Evolutionary conservation across 495 filamentous ascomycete species (phyloP).

Genomic region (Hypoxylon fragiforme): DNA sequence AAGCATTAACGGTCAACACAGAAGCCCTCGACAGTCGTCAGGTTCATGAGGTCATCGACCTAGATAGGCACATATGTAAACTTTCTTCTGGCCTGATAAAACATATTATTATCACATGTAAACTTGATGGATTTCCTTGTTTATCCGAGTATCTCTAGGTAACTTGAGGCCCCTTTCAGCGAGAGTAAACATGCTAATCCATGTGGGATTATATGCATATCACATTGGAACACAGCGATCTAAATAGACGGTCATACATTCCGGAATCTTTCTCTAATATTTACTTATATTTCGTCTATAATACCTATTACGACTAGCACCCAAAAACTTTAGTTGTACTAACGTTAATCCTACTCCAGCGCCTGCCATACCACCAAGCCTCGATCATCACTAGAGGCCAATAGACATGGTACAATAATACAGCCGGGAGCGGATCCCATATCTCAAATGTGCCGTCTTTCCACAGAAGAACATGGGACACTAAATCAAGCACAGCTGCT

Average conservation of each 20-base stretch:
- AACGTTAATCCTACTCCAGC: conserved; percentile 63
- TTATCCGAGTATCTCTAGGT: too few species aligned
- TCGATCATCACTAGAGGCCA: conserved; percentile 57
- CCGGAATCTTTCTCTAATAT: too few species aligned
- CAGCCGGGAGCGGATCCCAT: conserved; percentile 64
- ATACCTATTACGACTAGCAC: conserved; percentile 15
- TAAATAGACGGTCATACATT: too few species aligned
- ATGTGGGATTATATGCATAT: too few species aligned
- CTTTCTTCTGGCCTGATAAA: neutral
- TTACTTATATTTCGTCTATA: neutral
- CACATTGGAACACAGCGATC: too few species aligned
- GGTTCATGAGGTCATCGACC: conserved; percentile 27
- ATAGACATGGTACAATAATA: conserved; percentile 63
- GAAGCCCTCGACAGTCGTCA: too few species aligned
- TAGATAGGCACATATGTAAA: neutral
- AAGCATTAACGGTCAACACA: too few species aligned
- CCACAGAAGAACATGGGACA: conserved; percentile 55
- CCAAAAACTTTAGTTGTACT: conserved; percentile 61
- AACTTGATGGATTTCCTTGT: neutral
- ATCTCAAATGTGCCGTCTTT: conserved; percentile 61
- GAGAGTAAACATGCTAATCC: too few species aligned
- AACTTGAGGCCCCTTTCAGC: too few species aligned
- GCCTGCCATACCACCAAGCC: conserved; percentile 42
- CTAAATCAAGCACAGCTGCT: conserved; percentile 35
- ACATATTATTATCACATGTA: too few species aligned